phyloP scores from a whole-genome alignment of 2,329 filamentous ascomycete species.

The Sclerotinia minor region DNA sequence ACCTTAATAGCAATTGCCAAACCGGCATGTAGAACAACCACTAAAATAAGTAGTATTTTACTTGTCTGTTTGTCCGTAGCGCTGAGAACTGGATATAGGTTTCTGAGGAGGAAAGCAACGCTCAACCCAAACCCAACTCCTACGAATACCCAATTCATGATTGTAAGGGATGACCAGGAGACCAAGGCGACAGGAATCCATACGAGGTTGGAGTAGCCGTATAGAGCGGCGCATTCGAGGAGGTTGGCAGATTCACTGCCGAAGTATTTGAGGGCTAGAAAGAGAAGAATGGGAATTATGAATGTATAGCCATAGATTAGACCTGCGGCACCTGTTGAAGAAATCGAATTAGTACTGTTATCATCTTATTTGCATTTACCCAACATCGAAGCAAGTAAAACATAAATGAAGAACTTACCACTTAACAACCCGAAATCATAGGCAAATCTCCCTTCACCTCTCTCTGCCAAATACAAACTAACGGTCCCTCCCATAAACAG shows the following conservation, averaged over 20 bases:
- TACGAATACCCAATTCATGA: slow-evolving; percentile 93
- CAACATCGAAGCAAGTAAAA: neutral
- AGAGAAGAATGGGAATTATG: slow-evolving; percentile 80
- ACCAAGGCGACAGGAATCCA: slow-evolving; percentile 95
- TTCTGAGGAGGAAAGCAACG: slow-evolving; percentile 80
- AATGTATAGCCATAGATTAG: slow-evolving; percentile 94
- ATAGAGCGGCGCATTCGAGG: slow-evolving; percentile 92
- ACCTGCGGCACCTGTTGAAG: slow-evolving; percentile 69
- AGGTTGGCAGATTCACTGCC: slow-evolving; percentile 90
- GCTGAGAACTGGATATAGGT: slow-evolving; percentile 86
- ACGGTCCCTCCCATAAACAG: slow-evolving; percentile 95
- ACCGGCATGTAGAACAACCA: slow-evolving; percentile 84
- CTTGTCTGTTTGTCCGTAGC: slow-evolving; percentile 91
- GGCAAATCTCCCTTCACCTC: slow-evolving; percentile 70
- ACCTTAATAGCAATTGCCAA: slow-evolving; percentile 93
- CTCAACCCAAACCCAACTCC: slow-evolving; percentile 80
- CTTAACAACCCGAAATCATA: slow-evolving; percentile 91
- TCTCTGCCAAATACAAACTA: slow-evolving; percentile 77
- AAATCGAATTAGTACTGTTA: neutral
- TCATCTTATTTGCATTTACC: too few species aligned
- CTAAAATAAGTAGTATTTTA: slow-evolving; percentile 80
- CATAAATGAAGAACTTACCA: slow-evolving; percentile 50
- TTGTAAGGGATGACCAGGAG: slow-evolving; percentile 81
- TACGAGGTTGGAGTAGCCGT: slow-evolving; percentile 94
- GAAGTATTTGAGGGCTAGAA: slow-evolving; percentile 90